Evolutionary conservation across 1,284 basidiomycete genomes (phyloP).

Genomic region (Golubevia pallescens): DNA sequence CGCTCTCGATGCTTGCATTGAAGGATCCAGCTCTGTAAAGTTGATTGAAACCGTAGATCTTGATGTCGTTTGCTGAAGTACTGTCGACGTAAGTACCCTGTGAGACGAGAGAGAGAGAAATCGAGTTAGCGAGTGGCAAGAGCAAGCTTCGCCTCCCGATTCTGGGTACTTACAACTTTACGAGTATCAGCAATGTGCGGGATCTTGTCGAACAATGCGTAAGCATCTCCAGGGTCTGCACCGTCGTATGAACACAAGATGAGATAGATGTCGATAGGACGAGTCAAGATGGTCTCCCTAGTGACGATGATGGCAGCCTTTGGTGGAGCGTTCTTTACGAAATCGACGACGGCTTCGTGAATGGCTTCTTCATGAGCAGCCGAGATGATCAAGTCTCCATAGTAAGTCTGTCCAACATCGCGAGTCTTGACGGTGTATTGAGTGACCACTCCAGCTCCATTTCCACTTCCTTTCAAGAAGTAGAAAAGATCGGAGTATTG

Average conservation of each 20-base stretch:
- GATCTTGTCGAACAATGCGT: conserved; percentile 10
- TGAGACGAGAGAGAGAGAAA: neutral
- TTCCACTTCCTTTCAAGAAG: conserved; percentile 35
- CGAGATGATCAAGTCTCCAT: neutral
- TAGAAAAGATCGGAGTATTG: conserved; percentile 13
- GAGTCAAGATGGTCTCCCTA: neutral
- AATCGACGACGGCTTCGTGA: neutral
- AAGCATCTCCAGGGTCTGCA: conserved; percentile 2
- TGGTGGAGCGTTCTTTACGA: conserved; percentile 5
- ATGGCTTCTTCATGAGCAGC: conserved; percentile 2
- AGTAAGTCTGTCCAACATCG: conserved; percentile 9
- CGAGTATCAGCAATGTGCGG: conserved; percentile 11
- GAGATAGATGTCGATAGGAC: conserved; percentile 4
- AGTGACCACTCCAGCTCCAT: conserved; percentile 35
- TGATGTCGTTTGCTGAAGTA: neutral
- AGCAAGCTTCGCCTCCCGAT: neutral
- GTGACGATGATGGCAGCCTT: conserved; percentile 17
- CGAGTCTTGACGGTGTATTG: conserved; percentile 16
- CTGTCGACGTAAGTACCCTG: conserved; percentile 1
- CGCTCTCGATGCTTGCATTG: neutral
- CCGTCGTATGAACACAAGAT: conserved; percentile 16
- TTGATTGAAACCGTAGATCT: conserved; percentile 1
- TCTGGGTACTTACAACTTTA: neutral
- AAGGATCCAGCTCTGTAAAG: conserved; percentile 1
- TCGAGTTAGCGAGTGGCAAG: neutral